Evolutionary conservation across 768 basidiomycete species (phyloP), one percentile per base, ranked within the genome.

Genomic region (Trametes villosa): DNA sequence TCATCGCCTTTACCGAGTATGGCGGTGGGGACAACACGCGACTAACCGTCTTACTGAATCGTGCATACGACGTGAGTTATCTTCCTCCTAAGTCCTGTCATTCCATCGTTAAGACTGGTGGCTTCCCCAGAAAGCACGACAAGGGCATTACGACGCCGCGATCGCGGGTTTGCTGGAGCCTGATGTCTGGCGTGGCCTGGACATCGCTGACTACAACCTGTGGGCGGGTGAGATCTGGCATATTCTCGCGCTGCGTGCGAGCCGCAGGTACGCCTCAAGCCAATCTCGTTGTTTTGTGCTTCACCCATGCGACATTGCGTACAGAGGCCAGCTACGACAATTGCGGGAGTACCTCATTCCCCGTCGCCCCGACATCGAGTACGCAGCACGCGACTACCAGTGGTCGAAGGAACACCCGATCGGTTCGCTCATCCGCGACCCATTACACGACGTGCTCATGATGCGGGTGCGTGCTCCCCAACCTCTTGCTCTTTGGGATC

Each of bases 161-260:
- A 72, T 94, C 41, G 74, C 82, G 22, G 75, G 83, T 40, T 79
- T 94, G 13, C 75, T 94, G 12, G 84, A 89, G 57, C 86, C 89
- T 1, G 76, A 81, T 30, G 83, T 87, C 17, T 94, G 92, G 92
- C 75, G 79, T 2, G 84, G 87, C 7, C 74, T 94, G 47, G 79
- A 80, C 13, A 70, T 90, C 20, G 75, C 80, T 36, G 87, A 89
- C 70, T 90, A 90, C 70, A 74, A 77, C n/a, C 74, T 79, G 33
- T 94, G 93, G 92, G 86, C 88, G 20, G 77, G 79, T 48, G 83
- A 88, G 69, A 81, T 93, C 45, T 94, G 92, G 93, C 84, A 91
- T 68, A 82, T 91, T 53, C 76, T 94, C 27, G 81, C 80, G 13
- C 72, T 92, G 60, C 82, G 88, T 24, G 83, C 87, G 13, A 85